phyloP scores from a whole-genome alignment of 805 yeast species.

The Tanozyma kutaoensis region DNA sequence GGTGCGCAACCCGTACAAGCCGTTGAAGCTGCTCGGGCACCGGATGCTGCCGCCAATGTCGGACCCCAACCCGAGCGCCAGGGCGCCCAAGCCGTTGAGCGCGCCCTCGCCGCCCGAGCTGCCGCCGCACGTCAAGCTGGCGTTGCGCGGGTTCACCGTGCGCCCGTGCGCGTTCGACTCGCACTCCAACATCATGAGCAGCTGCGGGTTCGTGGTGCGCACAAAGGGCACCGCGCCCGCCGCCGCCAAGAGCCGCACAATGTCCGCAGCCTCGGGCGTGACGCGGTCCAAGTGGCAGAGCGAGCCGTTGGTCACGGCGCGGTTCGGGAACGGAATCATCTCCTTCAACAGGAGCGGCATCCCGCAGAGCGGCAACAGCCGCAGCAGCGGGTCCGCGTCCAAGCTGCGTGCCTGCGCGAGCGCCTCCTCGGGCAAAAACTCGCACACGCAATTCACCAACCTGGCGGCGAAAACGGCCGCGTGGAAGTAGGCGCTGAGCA shows the following conservation, averaged over 20 bases:
- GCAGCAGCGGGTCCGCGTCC: conserved; percentile 40
- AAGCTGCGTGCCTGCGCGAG: conserved; percentile 38
- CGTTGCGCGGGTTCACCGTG: conserved; percentile 45
- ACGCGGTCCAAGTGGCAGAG: conserved; percentile 37
- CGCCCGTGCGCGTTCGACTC: conserved; percentile 47
- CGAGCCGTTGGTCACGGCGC: conserved; percentile 45
- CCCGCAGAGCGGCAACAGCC: conserved; percentile 54
- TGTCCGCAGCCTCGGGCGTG: conserved; percentile 31
- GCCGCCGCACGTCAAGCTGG: conserved; percentile 51
- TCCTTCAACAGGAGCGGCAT: conserved; percentile 55
- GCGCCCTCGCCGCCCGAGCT: conserved; percentile 68
- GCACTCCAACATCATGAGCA: conserved; percentile 57
- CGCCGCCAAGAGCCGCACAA: conserved; percentile 28
- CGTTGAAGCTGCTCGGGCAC: conserved; percentile 54
- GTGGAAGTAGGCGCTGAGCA: conserved; percentile 51
- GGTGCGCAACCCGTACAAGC: conserved; percentile 52
- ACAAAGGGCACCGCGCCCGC: conserved; percentile 49
- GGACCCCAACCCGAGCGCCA: conserved; percentile 53
- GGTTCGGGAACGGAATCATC: conserved; percentile 41
- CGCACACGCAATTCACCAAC: conserved; percentile 45
- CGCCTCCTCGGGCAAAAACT: conserved; percentile 50
- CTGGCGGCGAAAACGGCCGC: conserved; percentile 53
- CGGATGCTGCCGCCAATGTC: conserved; percentile 67
- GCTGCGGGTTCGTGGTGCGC: conserved; percentile 58
- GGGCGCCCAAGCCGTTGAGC: conserved; percentile 41